Conservation (phyloP, 1,139 yeast genomes). For the Komagataea norvegica region DNA sequence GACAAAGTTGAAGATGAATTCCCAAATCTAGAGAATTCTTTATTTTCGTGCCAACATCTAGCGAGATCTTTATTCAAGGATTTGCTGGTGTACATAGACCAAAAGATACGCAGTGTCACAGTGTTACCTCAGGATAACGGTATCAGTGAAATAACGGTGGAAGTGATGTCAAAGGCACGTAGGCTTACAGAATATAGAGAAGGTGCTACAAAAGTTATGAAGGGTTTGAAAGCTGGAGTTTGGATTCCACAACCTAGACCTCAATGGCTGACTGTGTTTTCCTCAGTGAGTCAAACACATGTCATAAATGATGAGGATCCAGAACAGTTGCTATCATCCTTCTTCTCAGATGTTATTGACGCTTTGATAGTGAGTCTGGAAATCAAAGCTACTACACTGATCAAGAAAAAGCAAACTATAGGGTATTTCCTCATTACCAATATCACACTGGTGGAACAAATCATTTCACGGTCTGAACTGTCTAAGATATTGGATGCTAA, state of each 20-base stretch:
- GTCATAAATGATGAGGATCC: constrained; percentile 39
- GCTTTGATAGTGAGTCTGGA: constrained; percentile 60
- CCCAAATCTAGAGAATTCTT: constrained; percentile 12
- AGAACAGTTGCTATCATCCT: constrained; percentile 53
- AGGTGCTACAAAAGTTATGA: constrained; percentile 51
- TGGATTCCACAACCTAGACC: constrained; percentile 67
- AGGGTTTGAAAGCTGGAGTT: constrained; percentile 48
- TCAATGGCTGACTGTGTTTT: constrained; percentile 45
- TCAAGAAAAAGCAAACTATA: constrained; percentile 35
- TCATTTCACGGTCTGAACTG: constrained; percentile 57
- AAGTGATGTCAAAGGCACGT: constrained; percentile 57
- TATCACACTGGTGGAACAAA: constrained; percentile 68
- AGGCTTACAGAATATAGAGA: constrained; percentile 59
- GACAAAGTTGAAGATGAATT: constrained; percentile 19
- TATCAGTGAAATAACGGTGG: constrained; percentile 67
- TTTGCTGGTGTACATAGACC: constrained; percentile 51
- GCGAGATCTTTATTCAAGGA: constrained; percentile 50
- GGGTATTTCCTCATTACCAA: constrained; percentile 76
- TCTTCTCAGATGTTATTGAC: constrained; percentile 71
- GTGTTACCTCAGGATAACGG: constrained; percentile 56
- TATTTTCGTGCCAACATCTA: constrained; percentile 27
- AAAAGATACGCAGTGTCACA: constrained; percentile 40
- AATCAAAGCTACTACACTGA: constrained; percentile 47
- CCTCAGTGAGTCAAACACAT: constrained; percentile 36
- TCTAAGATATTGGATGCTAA: constrained; percentile 52